Evolutionary conservation across 2,329 filamentous ascomycete genomes (phyloP).

Genomic region (Diaporthe citri): DNA sequence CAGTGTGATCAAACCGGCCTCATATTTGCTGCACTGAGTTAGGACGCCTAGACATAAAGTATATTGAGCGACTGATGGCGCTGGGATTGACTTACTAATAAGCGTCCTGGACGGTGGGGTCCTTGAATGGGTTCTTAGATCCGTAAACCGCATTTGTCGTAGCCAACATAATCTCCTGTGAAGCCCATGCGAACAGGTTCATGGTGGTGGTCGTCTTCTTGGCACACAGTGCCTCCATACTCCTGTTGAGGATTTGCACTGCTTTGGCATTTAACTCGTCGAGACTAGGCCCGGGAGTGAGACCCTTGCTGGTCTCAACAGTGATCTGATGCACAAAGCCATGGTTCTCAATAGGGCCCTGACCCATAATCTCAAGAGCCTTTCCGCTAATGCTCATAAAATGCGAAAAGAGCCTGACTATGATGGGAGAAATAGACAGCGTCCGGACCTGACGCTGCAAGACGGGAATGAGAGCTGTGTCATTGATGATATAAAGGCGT

Average conservation of each 20-base stretch:
- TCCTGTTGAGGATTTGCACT: background rate
- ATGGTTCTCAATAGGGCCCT: background rate
- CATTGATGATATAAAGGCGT: slow-evolving; percentile 46
- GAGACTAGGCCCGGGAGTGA: background rate
- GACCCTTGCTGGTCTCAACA: background rate
- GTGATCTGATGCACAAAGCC: background rate
- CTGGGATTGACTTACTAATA: background rate
- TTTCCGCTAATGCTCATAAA: background rate
- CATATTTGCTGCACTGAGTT: background rate
- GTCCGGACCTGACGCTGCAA: slow-evolving; percentile 40
- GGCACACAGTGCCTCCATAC: background rate
- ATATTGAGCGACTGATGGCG: background rate
- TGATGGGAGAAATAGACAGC: background rate
- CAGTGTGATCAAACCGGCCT: slow-evolving; percentile 13
- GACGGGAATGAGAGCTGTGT: slow-evolving; percentile 44
- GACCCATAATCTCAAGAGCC: background rate
- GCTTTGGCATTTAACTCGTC: background rate
- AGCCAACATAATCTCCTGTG: slow-evolving; percentile 25
- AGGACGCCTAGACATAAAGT: background rate
- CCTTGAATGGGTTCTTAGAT: slow-evolving; percentile 13
- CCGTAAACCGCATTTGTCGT: slow-evolving; percentile 29
- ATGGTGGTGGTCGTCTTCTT: background rate
- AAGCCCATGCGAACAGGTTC: slow-evolving; percentile 21
- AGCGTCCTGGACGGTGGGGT: background rate
- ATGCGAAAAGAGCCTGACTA: background rate